A percentile compares a stretch with the other conserved stretches of the same genome.
phyloP scores from a whole-genome alignment of 2,329 filamentous ascomycete genomes.

The Sphaerulina populicola region DNA sequence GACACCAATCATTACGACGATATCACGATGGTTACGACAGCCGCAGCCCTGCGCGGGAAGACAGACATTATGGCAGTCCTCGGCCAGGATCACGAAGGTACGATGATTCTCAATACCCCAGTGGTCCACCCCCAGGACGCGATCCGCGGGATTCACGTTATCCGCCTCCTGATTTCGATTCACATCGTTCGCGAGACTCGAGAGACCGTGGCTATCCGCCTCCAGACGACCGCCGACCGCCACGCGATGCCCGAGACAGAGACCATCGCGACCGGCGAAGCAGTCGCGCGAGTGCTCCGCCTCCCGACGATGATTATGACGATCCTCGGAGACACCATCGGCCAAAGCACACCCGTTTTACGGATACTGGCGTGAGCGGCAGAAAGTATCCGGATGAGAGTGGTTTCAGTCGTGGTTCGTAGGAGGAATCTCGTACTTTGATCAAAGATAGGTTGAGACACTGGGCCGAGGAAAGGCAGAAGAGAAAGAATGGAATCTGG shows the following conservation, averaged over 20 bases:
- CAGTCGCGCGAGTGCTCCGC: conserved; percentile 2
- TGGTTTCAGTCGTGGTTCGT: conserved; percentile 5
- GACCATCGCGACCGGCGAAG: conserved; percentile 10
- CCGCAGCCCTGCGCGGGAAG: conserved; percentile 14
- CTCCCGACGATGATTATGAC: conserved; percentile 11
- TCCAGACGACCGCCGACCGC: neutral
- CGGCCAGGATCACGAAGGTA: conserved; percentile 8
- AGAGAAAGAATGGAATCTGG: neutral
- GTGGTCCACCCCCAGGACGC: conserved; percentile 3
- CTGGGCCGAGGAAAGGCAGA: conserved; percentile 4
- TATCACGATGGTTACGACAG: conserved; percentile 15
- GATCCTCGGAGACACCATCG: conserved; percentile 9
- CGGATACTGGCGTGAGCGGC: conserved; percentile 12
- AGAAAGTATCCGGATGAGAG: conserved; percentile 13
- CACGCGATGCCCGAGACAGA: conserved; percentile 4
- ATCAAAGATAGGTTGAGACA: conserved; percentile 3
- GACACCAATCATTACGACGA: conserved; percentile 17
- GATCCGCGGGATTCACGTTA: conserved; percentile 8
- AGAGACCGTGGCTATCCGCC: conserved; percentile 7
- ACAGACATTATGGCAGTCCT: conserved; percentile 12
- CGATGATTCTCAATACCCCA: conserved; percentile 8
- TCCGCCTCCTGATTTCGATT: conserved; percentile 2
- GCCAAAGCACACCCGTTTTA: conserved; percentile 13
- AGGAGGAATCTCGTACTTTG: conserved; percentile 5
- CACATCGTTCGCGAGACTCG: conserved; percentile 1